A percentile compares a stretch with the other conserved stretches of the same genome.
Conservation (phyloP, 2,329 filamentous ascomycete genomes). For the Aciculosporium take region DNA sequence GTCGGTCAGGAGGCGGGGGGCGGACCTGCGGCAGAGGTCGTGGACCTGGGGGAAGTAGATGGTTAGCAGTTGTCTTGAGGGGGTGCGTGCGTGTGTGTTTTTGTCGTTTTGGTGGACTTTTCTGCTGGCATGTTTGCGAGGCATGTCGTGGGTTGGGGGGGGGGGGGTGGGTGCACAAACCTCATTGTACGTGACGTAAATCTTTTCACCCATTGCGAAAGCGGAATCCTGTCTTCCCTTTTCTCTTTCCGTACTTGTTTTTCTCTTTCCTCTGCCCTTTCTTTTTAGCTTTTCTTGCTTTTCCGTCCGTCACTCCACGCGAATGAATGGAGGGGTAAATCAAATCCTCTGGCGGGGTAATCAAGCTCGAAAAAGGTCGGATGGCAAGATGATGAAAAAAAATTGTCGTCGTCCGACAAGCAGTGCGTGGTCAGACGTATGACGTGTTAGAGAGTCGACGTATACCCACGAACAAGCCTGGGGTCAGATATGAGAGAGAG, state of each 20-base stretch:
- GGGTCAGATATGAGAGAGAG: too few relatives aligned
- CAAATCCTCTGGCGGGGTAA: not conserved
- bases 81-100: too few relatives aligned
- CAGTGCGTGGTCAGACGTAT: too few relatives aligned
- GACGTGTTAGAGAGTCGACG: too few relatives aligned
- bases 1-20: constrained; percentile 63
- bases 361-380: not conserved
- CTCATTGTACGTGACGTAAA: constrained; percentile 88
- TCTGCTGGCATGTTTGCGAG: too few relatives aligned
- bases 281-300: too few relatives aligned
- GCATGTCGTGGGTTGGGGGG: not conserved
- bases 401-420: too few relatives aligned
- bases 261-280: not conserved
- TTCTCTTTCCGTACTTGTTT: not conserved
- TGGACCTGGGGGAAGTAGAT: constrained; percentile 53
- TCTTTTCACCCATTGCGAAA: constrained; percentile 64
- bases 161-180: constrained; percentile 32
- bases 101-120: too few relatives aligned
- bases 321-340: not conserved
- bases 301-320: not conserved
- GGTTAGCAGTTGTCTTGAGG: not conserved
- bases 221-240: not conserved
- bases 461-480: too few relatives aligned
- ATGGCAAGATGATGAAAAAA: too few relatives aligned
- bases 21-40: constrained; percentile 86